Percentiles rank a stretch among this genome's conserved stretches.
Conservation (phyloP, 371 early-diverging fungal genomes). For the Ecytonucleospora hepatopenaei region DNA sequence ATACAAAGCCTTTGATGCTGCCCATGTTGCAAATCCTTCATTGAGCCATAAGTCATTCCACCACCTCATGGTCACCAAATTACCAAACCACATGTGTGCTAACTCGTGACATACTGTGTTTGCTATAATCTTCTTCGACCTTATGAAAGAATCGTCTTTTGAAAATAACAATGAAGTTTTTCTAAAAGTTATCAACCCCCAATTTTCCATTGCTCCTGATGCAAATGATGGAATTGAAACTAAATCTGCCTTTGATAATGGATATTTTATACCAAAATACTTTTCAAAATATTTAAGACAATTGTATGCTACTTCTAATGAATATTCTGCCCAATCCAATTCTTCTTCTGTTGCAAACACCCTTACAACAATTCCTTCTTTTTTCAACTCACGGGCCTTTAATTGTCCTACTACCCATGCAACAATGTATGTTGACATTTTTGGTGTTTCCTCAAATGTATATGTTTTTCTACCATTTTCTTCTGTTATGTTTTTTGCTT, state of each 20-base stretch:
- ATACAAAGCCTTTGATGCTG: conserved; percentile 66
- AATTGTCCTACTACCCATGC: conserved; percentile 77
- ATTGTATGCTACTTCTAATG: conserved; percentile 63
- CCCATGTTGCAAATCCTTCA: conserved; percentile 88
- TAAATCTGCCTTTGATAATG: conserved; percentile 73
- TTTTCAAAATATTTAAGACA: conserved; percentile 67
- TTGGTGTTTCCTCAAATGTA: conserved; percentile 65
- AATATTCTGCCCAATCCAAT: conserved; percentile 64
- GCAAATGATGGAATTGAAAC: conserved; percentile 75
- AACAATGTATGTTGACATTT: conserved; percentile 77
- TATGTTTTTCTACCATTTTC: conserved; percentile 9
- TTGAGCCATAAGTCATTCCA: conserved; percentile 86
- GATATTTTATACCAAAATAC: conserved; percentile 69
- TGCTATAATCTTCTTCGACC: conserved; percentile 65
- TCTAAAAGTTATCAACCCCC: conserved; percentile 82
- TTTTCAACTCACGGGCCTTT: conserved; percentile 66
- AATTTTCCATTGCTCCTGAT: conserved; percentile 70
- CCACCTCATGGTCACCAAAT: conserved; percentile 77
- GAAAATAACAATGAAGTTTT: conserved; percentile 64
- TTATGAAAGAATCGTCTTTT: conserved; percentile 60
- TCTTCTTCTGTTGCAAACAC: conserved; percentile 66
- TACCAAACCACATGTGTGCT: conserved; percentile 88
- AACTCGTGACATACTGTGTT: conserved; percentile 77
- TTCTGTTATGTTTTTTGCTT: conserved; percentile 61
- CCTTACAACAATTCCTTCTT: conserved; percentile 61